Base-by-base conservation (phyloP, 192 early-diverging fungal species). In the Funneliformis mosseae region DNA sequence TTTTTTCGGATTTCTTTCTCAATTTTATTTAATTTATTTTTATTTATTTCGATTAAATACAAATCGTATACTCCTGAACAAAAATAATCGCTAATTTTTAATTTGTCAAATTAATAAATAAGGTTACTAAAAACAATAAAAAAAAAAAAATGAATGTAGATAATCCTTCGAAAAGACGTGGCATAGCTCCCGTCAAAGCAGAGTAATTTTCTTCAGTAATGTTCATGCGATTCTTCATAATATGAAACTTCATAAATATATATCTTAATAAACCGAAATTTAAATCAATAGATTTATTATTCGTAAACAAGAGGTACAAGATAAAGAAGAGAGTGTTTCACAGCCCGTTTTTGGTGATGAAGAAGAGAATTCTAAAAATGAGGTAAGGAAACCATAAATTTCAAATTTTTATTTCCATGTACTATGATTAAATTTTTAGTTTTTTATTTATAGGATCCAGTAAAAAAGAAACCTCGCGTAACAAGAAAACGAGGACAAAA, bases 401-500 rank as follows among this genome's bases (percentile, higher is more conserved):
- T 18, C 50, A 55, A 55, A 55, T 18, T 55, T 55, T 45, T 45
- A 4, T 9, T 10, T 9, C 0, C 43, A 45, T 10, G 9, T 9
- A 6, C 14, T 18, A 16, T 55, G 5, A 18, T 55, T 42, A 43
- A 43, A 4, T n/a, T 42, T 7, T 41, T 43, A n/a, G 2, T n/a
- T 23, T n/a, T n/a, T n/a, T 70, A 12, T 42, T 50, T 28, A 73
- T n/a, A 76, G 75, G 75, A 77, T 41, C 61, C 75, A 23, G 38
- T 60, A 38, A 77, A 63, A 18, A 77, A 77, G 61, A 77, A 77
- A 11, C 0, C 23, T 41, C 75, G 55, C 1, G 46, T 60, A 25
- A 77, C 75, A 63, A 38, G 75, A 39, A 39, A 38, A 63, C 18
- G 59, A 42, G 75, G 48, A 33, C 74, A 27, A 63, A 41, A 61